Evolutionary conservation across 352 stramenopile species (phyloP), one percentile per base, ranked within the genome.

Genomic region (Phytopythium montanum): DNA sequence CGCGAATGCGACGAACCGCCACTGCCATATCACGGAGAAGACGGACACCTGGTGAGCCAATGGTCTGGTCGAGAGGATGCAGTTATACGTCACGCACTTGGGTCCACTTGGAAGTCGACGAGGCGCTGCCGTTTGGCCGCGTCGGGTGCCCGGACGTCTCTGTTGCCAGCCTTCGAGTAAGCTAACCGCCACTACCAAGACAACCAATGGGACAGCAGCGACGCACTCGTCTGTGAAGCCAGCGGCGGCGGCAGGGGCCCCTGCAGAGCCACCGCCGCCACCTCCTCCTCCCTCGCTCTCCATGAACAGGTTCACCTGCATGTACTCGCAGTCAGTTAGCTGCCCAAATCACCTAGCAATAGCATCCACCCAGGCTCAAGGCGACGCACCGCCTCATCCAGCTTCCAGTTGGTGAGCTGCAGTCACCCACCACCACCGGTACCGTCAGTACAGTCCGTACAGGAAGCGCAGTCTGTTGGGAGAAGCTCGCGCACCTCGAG

Each of bases 61-160:
- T 6, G 9, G 2, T 9, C 31, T 12, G 31, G 13, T 9, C 31
- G 2, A 10, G 31, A 36, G 6, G 31, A 6, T 36, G 31, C 31
- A 36, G 31, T n/a, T n/a, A n/a, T n/a, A n/a, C 31, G 31, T 10
- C 23, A 62, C 68, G 62, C 58, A 82, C 73, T 46, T 21, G 71
- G 56, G 51, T 86, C 76, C 45, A 79, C 81, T 13, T 68, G 63
- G 25, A 73, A 76, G 36, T 72, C 81, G 19, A 93, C 81, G 18
- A 95, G 74, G n/a, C 81, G 81, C 66, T 95, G 82, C 14, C 85
- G 82, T 63, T 90, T 92, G 38, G 83, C 89, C 46, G 85, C 81
- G 61, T 95, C 85, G 12, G 85, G 85, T 2, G 85, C 85, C 29
- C 85, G 85, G 33, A 95, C 71, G 21, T 81, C 75, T 29, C 83